phyloP scores from a whole-genome alignment of 805 yeast species.

The Nadsonia fulvescens region DNA sequence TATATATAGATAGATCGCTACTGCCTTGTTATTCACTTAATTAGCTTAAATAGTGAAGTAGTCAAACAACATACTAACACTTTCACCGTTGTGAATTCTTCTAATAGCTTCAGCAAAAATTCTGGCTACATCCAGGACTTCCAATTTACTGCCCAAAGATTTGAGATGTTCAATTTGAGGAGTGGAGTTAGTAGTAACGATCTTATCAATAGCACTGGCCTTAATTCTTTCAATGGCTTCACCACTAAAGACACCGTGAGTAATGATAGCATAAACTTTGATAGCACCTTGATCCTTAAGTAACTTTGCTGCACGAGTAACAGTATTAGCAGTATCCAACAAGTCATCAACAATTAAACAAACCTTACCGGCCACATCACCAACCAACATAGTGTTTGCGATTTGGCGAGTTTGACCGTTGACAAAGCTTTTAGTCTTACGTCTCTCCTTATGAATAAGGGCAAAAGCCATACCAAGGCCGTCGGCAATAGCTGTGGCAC shows the following conservation, averaged over 20 bases:
- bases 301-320: slow-evolving; percentile 79
- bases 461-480: slow-evolving; percentile 79
- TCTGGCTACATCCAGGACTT: slow-evolving; percentile 72
- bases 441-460: slow-evolving; percentile 81
- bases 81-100: slow-evolving; percentile 93
- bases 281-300: slow-evolving; percentile 87
- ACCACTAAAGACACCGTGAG: slow-evolving; percentile 88
- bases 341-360: slow-evolving; percentile 90
- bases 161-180: slow-evolving; percentile 56
- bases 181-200: slow-evolving; percentile 79
- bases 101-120: slow-evolving; percentile 90
- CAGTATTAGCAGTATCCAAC: slow-evolving; percentile 84
- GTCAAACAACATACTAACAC: slow-evolving; percentile 83
- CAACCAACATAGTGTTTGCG: slow-evolving; percentile 89
- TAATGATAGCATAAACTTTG: slow-evolving; percentile 68
- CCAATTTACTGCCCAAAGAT: slow-evolving; percentile 40
- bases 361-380: slow-evolving; percentile 71
- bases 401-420: slow-evolving; percentile 19
- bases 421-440: slow-evolving; percentile 20
- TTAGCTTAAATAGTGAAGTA: no score
- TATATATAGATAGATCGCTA: no score
- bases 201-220: slow-evolving; percentile 56
- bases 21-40: no score
- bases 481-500: slow-evolving; percentile 92
- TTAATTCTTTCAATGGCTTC: slow-evolving; percentile 65